A percentile compares a stretch with the other conserved stretches of the same genome.
Conservation (phyloP, 148 eudicot genomes). For the Chenopodium berlandieri region DNA sequence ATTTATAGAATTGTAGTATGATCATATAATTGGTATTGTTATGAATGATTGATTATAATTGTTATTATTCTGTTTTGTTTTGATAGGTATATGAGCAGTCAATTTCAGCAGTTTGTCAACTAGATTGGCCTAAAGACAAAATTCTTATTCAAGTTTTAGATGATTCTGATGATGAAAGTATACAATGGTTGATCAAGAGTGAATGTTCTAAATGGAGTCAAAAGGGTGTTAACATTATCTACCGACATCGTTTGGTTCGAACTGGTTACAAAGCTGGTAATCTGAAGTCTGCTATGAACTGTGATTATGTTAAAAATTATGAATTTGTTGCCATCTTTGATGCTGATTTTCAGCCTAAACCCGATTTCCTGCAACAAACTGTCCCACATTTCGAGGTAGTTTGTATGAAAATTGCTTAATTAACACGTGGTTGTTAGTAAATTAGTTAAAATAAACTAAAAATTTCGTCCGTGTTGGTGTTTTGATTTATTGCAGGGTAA, state of each 20-base stretch:
- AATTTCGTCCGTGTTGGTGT: slow-evolving; percentile 5
- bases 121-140: slow-evolving; percentile 67
- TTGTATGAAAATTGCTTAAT: not conserved
- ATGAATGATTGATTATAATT: not conserved
- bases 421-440: not conserved
- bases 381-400: slow-evolving; percentile 71
- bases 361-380: slow-evolving; percentile 59
- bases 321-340: slow-evolving; percentile 81
- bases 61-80: not conserved
- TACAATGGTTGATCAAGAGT: slow-evolving; percentile 55
- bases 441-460: slow-evolving; percentile 14
- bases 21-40: not conserved
- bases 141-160: slow-evolving; percentile 63
- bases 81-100: slow-evolving; percentile 71
- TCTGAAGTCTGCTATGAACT: slow-evolving; percentile 75
- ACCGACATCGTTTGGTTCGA: slow-evolving; percentile 59
- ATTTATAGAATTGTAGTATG: not conserved
- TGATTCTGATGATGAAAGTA: slow-evolving; percentile 62
- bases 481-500: slow-evolving; percentile 42
- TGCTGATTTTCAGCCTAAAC: slow-evolving; percentile 76
- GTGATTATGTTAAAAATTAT: slow-evolving; percentile 68
- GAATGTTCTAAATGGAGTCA: slow-evolving; percentile 63
- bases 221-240: slow-evolving; percentile 59
- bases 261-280: slow-evolving; percentile 81
- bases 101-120: slow-evolving; percentile 65